Evolutionary conservation across 2,329 filamentous ascomycete genomes (phyloP), one percentile per base, ranked within the genome.

Genomic region (Cordyceps cicadae): DNA sequence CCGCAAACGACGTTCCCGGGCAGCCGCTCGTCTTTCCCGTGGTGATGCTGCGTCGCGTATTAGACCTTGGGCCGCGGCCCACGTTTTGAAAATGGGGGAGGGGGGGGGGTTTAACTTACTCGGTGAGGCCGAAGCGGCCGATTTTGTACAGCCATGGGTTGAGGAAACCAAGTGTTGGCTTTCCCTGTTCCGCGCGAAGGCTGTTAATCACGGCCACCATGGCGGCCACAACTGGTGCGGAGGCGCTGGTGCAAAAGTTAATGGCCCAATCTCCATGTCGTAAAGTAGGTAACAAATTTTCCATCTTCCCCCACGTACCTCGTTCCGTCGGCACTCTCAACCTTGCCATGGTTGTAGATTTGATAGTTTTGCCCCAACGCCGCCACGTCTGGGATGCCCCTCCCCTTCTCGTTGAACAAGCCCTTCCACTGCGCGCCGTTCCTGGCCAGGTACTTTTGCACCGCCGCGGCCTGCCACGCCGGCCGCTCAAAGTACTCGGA

Each of bases 161-260:
- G 29, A 87, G 70, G 66, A 85, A 87, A 1, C 84, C 84, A 66
- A 87, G 71, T 0, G 75, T 67, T 7, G 78, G 69, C 67, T 79
- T 79, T 1, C 82, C 81, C n/a, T 75, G 73, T 17, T 79, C 74
- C 53, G 88, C 71, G 37, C 85, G 77, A 24, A 82, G 80, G 62
- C 86, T 83, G 67, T 90, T 90, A 55, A 90, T 70, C 43, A 88
- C 77, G 0, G 82, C 78, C 54, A 90, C 74, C 63, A 90, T 79
- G 15, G 79, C 80, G 0, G 86, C 85, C 54, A 87, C 80, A 0
- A 85, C 75, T 0, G 88, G 88, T 0, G 83, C 75, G 2, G 87
- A 80, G 0, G 86, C 86, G 60, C 76, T 79, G 53, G 24, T 15
- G 32, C 2, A 11, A 11, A 11, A 48, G 11, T 62, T 11, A 66